Evolutionary conservation across 192 early-diverging fungal species (phyloP), one percentile per base, ranked within the genome.

Genomic region (Backusella sp.): DNA sequence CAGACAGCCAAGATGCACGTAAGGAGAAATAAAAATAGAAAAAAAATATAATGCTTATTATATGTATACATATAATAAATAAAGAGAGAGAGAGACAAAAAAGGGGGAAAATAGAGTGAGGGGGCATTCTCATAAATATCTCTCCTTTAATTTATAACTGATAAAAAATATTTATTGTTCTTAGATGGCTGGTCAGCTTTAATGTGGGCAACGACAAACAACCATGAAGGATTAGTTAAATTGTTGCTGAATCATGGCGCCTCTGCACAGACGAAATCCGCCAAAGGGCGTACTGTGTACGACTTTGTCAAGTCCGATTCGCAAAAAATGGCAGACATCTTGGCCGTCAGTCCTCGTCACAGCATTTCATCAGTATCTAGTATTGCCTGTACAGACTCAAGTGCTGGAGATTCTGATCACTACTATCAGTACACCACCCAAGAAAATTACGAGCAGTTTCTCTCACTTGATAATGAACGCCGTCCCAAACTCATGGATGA

Each of bases 201-300:
- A 26, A 94, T 95, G 87, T 98, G 96, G 96, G 95, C 95, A 4
- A 90, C 93, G n/a, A 91, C 92, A 70, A 93, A 93, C 76, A 92
- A 93, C 76, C 90, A 94, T 81, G 87, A 91, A 73, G 84, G 89
- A 11, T 81, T 95, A 53, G 92, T 95, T 21, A 86, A 88, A 72
- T 80, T 93, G 15, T 85, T 98, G 46, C 76, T 98, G 67, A 91
- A 94, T 68, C 76, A 87, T 59, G 95, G 95, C 28, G 97, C 95
- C 15, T 87, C 87, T 35, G 81, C 92, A 1, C 81, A 87, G 14
- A 83, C 90, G 30, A 90, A 91, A 82, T 92, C 92, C 1, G 85
- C 88, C 34, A 90, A 91, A 36, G 94, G 95, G 17, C 84, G 91
- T 62, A 94, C 94, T 7, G 92, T 91, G 19, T 90, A 91, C 69